A percentile compares a stretch with the other conserved stretches of the same genome.
phyloP scores from a whole-genome alignment of 176 grass and related monocot species.

The Phyllostachys edulis region DNA sequence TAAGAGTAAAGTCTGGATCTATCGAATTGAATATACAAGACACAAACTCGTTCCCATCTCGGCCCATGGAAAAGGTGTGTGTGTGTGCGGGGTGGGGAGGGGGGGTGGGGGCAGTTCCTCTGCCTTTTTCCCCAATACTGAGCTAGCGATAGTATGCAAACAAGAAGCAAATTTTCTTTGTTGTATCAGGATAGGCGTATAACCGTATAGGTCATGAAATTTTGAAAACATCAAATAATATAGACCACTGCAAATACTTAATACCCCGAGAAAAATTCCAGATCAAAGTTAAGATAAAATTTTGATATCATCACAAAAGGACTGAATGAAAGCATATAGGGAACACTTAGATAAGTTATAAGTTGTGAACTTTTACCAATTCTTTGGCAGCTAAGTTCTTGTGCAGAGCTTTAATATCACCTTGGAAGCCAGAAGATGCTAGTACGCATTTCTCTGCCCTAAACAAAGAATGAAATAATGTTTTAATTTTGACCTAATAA shows the following conservation, averaged over 20 bases:
- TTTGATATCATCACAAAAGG: background rate
- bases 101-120: too few species aligned
- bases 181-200: background rate
- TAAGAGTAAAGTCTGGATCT: too few species aligned
- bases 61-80: too few species aligned
- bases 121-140: background rate
- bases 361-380: conserved; percentile 47
- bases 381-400: conserved; percentile 91
- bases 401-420: conserved; percentile 95
- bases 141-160: background rate
- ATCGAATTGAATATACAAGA: too few species aligned
- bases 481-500: conserved; percentile 7
- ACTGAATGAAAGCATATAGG: background rate
- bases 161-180: background rate
- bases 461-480: conserved; percentile 10
- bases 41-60: too few species aligned
- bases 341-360: background rate
- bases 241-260: background rate
- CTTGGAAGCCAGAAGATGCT: conserved; percentile 93
- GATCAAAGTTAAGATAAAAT: background rate
- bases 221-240: background rate
- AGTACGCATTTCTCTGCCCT: conserved; percentile 86
- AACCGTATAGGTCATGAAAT: background rate
- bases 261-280: background rate
- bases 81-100: too few species aligned